Base-by-base conservation (phyloP, 176 grass and related monocot species). In the Musa itinerans region DNA sequence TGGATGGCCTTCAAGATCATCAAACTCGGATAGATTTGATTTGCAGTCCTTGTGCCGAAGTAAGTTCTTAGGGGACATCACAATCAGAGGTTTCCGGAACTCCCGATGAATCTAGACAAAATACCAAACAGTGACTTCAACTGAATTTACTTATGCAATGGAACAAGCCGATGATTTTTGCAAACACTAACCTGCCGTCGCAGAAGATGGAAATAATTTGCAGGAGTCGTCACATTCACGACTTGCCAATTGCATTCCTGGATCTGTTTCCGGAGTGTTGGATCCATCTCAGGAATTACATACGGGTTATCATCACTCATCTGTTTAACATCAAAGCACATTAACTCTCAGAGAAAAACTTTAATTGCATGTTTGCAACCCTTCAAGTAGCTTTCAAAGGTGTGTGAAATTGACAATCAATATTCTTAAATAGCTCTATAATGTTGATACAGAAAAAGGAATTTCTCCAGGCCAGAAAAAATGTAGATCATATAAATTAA, bases 171-270 rank as follows among this genome's bases (percentile, higher is more conserved):
- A 59, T 21, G 49, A 53, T 76, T 16, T 23, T 16, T 43, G 80
- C 59, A 83, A 13, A 82, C 50, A 69, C 83, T 54, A 61, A 96
- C 93, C 93, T 97, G 93, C 9, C 90, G 87, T 17, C 90, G 84
- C 58, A 97, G 43, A 65, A 97, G 77, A 68, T 97, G 93, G 83
- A 97, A 97, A 81, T 97, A 97, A 78, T 97, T 97, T 74, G 93
- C 93, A 74, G 93, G 93, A 58, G 93, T 97, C 74, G 93, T 97
- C 62, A 97, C 93, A 71, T 97, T 97, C 24, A 92, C 93, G 53
- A 97, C 90, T 65, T 97, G 93, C 93, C 93, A 97, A 78, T 97
- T 97, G 76, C 93, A 90, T 61, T 97, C 85, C 82, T 97, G 93
- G 73, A 97, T 97, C 74, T 97, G 93, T 77, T 92, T 97, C 74